Conservation (phyloP, 257 asterid species). For the Echium plantagineum region DNA sequence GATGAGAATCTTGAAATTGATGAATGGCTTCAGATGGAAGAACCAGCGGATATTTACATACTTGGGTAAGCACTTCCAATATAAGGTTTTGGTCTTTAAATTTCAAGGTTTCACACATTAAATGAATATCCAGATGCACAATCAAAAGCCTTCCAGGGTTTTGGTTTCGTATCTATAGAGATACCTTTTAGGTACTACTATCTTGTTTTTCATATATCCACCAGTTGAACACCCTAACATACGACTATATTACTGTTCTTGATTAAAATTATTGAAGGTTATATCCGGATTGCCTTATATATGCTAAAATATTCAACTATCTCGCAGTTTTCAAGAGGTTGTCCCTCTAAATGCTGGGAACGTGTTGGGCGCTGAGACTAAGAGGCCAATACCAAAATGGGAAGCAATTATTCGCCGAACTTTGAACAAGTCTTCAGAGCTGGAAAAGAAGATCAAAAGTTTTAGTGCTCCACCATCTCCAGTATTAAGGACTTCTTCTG, state of each 20-base stretch:
- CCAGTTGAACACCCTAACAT: too few species aligned
- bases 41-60: slow-evolving; percentile 70
- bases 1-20: slow-evolving; percentile 63
- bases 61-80: slow-evolving; percentile 47
- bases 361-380: slow-evolving; percentile 76
- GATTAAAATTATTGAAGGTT: not conserved
- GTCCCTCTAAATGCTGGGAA: slow-evolving; percentile 91
- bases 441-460: slow-evolving; percentile 44
- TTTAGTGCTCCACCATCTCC: slow-evolving; percentile 94
- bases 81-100: not conserved
- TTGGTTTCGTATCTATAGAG: too few species aligned
- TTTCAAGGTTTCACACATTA: not conserved
- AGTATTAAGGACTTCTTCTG: slow-evolving; percentile 58
- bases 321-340: slow-evolving; percentile 81
- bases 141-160: too few species aligned
- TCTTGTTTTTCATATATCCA: too few species aligned
- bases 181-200: too few species aligned
- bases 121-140: too few species aligned
- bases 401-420: slow-evolving; percentile 64
- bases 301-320: not conserved
- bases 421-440: slow-evolving; percentile 45
- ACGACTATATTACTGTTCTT: too few species aligned
- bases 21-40: slow-evolving; percentile 81
- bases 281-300: not conserved
- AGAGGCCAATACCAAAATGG: slow-evolving; percentile 76